Evolutionary conservation across 306 rosid species (phyloP).

Genomic region (Lathyrus tuberosus): DNA sequence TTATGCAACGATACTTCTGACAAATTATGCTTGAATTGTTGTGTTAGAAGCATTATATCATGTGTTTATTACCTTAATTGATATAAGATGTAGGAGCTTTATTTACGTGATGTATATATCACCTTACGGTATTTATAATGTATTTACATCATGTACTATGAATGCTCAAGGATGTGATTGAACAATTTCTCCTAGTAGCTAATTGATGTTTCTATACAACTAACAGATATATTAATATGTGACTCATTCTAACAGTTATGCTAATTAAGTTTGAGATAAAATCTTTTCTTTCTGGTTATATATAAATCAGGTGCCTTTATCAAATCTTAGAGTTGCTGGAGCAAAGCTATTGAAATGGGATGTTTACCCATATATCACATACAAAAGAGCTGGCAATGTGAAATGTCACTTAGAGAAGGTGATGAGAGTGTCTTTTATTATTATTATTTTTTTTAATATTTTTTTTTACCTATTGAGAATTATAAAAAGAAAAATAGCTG

Average conservation of each 20-base stretch:
- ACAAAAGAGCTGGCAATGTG: conserved; percentile 55
- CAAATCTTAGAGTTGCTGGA: conserved; percentile 45
- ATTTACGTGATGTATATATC: background rate
- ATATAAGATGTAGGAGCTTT: conserved; percentile 14
- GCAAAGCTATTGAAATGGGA: conserved; percentile 53
- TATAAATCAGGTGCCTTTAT: conserved; percentile 48
- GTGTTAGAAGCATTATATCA: conserved; percentile 10
- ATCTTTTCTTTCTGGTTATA: background rate
- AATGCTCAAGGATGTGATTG: background rate
- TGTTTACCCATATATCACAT: conserved; percentile 49
- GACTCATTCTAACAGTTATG: background rate
- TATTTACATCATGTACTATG: background rate
- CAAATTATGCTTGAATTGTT: conserved; percentile 4
- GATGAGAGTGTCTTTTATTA: conserved; percentile 13
- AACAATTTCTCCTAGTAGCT: background rate
- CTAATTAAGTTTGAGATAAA: background rate
- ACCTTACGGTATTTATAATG: background rate
- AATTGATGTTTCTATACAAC: background rate
- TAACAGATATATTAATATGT: background rate
- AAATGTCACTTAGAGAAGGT: conserved; percentile 70
- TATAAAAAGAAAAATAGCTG: background rate
- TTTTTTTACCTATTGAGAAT: conserved; percentile 31
- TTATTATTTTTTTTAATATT: background rate
- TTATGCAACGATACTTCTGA: background rate
- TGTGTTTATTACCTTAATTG: conserved; percentile 22